phyloP scores from a whole-genome alignment of 257 asterid genomes.

The Solanum piurae region DNA sequence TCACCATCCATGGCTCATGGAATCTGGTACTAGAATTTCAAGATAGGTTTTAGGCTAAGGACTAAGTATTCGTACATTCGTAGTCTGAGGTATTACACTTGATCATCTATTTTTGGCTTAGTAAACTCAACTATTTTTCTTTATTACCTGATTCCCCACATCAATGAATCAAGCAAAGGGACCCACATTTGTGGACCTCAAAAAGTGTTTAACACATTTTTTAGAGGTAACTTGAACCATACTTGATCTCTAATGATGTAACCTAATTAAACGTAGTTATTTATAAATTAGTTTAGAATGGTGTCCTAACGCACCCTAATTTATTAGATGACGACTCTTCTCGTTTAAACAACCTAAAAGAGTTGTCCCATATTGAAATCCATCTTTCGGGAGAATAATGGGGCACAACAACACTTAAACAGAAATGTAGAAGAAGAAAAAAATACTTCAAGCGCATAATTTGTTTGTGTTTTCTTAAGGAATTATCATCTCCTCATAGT shows the following conservation, averaged over 20 bases:
- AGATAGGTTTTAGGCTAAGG: background rate
- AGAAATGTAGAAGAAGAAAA: background rate
- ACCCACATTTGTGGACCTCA: background rate
- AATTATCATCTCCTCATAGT: background rate
- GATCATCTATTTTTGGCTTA: background rate
- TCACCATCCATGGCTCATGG: background rate
- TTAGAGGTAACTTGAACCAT: background rate
- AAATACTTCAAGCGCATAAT: too few species aligned
- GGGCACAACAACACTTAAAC: background rate
- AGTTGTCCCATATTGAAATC: background rate
- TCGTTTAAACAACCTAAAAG: background rate
- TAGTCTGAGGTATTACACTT: background rate
- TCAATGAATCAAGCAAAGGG: background rate
- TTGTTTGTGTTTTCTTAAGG: background rate
- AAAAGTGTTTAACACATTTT: too few species aligned
- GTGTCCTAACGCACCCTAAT: background rate
- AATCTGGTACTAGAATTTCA: background rate
- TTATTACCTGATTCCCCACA: background rate
- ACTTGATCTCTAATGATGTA: background rate
- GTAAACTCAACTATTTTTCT: background rate
- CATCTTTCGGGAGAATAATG: background rate
- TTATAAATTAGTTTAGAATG: background rate
- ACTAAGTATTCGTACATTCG: background rate
- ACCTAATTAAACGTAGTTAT: background rate
- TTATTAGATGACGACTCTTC: background rate